Conservation (phyloP, 768 basidiomycete species). For the Holtermanniella nyarrowii region DNA sequence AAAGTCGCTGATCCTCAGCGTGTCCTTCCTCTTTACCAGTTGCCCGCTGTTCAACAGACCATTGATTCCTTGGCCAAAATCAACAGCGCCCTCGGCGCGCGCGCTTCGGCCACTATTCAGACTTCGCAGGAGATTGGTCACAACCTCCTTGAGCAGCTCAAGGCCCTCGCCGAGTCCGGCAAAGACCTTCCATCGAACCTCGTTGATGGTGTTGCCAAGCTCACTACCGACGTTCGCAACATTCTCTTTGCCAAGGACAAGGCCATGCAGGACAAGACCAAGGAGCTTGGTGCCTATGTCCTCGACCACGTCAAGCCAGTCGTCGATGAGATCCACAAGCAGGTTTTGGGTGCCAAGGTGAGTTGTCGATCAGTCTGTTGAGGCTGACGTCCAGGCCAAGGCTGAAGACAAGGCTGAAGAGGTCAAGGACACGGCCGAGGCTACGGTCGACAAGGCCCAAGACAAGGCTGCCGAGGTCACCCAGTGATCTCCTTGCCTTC, state of each 20-base stretch:
- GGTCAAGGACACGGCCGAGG: background rate
- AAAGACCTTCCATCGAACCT: constrained; percentile 21
- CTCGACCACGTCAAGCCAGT: constrained; percentile 34
- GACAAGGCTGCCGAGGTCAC: background rate
- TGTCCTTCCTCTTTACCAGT: constrained; percentile 22
- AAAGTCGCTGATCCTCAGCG: constrained; percentile 12
- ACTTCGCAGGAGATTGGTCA: constrained; percentile 24
- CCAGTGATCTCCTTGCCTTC: background rate
- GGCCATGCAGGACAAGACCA: constrained; percentile 31
- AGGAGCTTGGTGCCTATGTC: constrained; percentile 33
- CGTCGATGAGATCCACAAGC: constrained; percentile 36
- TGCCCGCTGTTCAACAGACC: constrained; percentile 26
- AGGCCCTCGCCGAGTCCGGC: constrained; percentile 27
- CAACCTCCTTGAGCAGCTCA: constrained; percentile 30
- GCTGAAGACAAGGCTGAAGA: background rate
- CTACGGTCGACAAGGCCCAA: background rate
- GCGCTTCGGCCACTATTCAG: constrained; percentile 27
- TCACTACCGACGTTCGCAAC: constrained; percentile 23
- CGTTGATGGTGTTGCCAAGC: constrained; percentile 23
- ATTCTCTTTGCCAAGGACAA: constrained; percentile 32
- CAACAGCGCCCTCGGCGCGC: constrained; percentile 30
- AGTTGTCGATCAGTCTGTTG: constrained; percentile 1
- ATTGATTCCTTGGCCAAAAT: constrained; percentile 27
- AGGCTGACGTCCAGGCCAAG: background rate
- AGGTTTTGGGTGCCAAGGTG: constrained; percentile 34